Evolutionary conservation across 805 yeast genomes (phyloP).

Genomic region (Candida railenensis): DNA sequence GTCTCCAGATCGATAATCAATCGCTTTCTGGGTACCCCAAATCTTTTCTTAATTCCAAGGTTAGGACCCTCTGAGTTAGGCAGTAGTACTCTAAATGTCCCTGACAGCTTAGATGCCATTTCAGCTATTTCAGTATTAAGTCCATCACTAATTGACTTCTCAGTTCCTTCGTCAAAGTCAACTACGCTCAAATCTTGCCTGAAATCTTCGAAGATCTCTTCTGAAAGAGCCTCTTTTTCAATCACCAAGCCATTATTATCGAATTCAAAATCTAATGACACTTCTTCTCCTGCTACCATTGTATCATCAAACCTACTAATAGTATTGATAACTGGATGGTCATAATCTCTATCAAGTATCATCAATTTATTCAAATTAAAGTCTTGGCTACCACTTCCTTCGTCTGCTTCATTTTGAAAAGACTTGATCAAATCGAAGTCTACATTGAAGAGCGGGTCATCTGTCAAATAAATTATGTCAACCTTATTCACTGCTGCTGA

Average conservation of each 20-base stretch:
- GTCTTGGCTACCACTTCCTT: background rate
- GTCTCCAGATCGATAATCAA: background rate
- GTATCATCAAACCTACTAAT: constrained; percentile 10
- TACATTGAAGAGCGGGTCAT: constrained; percentile 29
- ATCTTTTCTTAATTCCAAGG: too few species aligned
- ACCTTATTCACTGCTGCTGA: background rate
- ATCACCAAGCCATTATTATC: constrained; percentile 17
- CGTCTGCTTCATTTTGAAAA: constrained; percentile 5
- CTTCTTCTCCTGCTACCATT: constrained; percentile 9
- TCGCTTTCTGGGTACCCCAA: background rate
- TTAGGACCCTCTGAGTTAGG: too few species aligned
- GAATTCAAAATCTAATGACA: constrained; percentile 20
- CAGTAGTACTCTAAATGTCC: background rate
- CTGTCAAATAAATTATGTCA: constrained; percentile 9
- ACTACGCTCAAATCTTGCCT: background rate
- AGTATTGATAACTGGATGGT: constrained; percentile 12
- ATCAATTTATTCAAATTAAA: constrained; percentile 9
- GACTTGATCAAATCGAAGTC: constrained; percentile 19
- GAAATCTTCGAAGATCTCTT: background rate
- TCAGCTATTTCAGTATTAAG: background rate
- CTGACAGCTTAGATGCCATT: background rate
- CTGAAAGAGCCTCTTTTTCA: background rate
- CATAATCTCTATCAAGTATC: background rate
- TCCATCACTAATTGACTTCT: background rate
- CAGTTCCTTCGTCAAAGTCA: constrained; percentile 4